Evolutionary conservation across 208 protist species (phyloP).

Genomic region (Ichthyophonus hoferi): DNA sequence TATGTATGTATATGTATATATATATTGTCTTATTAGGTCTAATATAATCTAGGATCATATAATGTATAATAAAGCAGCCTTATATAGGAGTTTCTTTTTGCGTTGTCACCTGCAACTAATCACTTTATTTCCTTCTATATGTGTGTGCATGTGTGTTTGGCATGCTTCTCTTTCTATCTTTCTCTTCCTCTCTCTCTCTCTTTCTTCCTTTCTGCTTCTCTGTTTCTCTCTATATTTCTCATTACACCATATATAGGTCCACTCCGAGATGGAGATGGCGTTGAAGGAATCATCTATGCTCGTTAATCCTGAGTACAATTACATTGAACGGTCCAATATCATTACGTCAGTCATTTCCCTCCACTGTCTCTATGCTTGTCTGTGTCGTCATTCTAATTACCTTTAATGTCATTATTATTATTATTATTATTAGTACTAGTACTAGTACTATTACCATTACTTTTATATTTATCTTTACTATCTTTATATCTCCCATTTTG

Average conservation of each 20-base stretch:
- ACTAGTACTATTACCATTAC: neutral
- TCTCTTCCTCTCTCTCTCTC: no score
- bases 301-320: neutral
- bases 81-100: no score
- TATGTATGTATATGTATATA: slow-evolving; percentile 11
- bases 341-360: no score
- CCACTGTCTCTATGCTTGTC: neutral
- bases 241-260: slow-evolving; percentile 1
- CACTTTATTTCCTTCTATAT: no score
- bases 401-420: neutral
- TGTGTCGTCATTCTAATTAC: neutral
- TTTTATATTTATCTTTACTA: neutral
- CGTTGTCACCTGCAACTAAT: no score
- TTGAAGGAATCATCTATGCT: slow-evolving; percentile 10
- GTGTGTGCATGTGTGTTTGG: no score
- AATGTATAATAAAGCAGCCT: no score
- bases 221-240: no score
- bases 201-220: no score
- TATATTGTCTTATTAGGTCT: neutral
- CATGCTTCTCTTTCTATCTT: no score
- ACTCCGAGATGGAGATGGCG: neutral
- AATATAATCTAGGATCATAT: no score
- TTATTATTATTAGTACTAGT: neutral
- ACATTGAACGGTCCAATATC: slow-evolving; percentile 1
- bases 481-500: neutral